Conservation (phyloP, 331 rosid genomes). For the Saraca asoca region DNA sequence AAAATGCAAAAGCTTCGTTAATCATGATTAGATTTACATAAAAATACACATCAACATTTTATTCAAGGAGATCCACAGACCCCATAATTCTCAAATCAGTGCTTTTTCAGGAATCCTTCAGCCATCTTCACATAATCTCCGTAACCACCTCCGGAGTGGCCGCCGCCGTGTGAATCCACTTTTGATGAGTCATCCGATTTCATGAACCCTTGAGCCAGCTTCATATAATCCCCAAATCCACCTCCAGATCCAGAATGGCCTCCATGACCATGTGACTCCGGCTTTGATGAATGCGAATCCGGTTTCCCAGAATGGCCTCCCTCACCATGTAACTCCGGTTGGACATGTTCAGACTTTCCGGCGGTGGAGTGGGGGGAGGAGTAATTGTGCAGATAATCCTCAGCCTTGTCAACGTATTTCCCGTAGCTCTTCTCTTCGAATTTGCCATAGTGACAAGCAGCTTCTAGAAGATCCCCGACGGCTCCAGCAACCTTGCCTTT, state of each 20-base stretch:
- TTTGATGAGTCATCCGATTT: neutral
- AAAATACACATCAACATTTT: too few species aligned
- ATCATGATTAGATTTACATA: too few species aligned
- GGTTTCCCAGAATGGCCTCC: too few species aligned
- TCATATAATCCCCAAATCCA: constrained; percentile 51
- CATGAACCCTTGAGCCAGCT: constrained; percentile 62
- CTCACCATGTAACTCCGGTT: too few species aligned
- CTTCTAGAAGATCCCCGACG: too few species aligned
- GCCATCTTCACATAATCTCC: too few species aligned
- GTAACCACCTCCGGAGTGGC: neutral
- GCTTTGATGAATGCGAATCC: constrained; percentile 19
- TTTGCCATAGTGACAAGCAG: too few species aligned
- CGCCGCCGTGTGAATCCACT: neutral
- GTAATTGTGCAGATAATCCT: constrained; percentile 40
- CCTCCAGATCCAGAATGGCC: constrained; percentile 29
- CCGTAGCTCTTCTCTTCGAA: too few species aligned
- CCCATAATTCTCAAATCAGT: neutral
- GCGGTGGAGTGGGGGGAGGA: constrained; percentile 20
- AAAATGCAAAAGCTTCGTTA: too few species aligned
- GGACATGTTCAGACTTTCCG: neutral
- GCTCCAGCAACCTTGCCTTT: too few species aligned
- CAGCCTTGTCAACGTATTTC: too few species aligned
- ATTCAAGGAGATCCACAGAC: too few species aligned
- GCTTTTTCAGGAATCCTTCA: neutral
- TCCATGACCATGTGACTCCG: constrained; percentile 23